Conservation (phyloP, 495 filamentous ascomycete species). For the Hypoxylon rickii region DNA sequence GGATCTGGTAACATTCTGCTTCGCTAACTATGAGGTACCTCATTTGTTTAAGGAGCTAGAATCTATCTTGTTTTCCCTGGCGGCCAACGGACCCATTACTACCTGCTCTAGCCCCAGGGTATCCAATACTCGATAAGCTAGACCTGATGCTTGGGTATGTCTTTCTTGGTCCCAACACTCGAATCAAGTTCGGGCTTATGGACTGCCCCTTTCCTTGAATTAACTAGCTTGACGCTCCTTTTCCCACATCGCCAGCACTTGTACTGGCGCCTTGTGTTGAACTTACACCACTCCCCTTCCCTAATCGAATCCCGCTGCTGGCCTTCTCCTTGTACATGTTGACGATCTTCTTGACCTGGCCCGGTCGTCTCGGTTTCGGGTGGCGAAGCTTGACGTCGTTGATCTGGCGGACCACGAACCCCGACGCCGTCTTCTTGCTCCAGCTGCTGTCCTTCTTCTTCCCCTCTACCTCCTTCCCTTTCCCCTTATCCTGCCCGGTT, state of each 20-base stretch:
- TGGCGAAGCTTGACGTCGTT: constrained; percentile 37
- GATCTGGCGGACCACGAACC: constrained; percentile 36
- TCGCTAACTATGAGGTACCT: constrained; percentile 25
- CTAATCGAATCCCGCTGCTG: constrained; percentile 28
- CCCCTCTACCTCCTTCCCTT: constrained; percentile 24
- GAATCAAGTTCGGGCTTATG: background rate
- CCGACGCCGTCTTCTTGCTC: constrained; percentile 38
- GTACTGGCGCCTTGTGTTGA: constrained; percentile 9
- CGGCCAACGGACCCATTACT: constrained; percentile 5
- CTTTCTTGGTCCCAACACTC: background rate
- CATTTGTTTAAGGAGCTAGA: constrained; percentile 42
- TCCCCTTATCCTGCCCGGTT: constrained; percentile 5
- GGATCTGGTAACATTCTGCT: too few relatives aligned
- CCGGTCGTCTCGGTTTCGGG: constrained; percentile 36
- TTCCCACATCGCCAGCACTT: background rate
- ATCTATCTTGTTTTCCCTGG: constrained; percentile 11
- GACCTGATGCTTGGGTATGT: constrained; percentile 2
- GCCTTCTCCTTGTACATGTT: constrained; percentile 40
- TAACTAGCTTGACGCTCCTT: too few relatives aligned
- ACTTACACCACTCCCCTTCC: constrained; percentile 27
- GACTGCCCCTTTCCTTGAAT: background rate
- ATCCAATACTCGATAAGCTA: constrained; percentile 25
- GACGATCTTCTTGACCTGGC: constrained; percentile 37
- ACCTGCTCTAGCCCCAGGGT: background rate
- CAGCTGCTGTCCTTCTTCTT: constrained; percentile 30